These are phyloP conservation scores for Leccinum ochraceum DNA, from an alignment of 768 basidiomycete genomes.

Conservation along the genomic window DNA sequence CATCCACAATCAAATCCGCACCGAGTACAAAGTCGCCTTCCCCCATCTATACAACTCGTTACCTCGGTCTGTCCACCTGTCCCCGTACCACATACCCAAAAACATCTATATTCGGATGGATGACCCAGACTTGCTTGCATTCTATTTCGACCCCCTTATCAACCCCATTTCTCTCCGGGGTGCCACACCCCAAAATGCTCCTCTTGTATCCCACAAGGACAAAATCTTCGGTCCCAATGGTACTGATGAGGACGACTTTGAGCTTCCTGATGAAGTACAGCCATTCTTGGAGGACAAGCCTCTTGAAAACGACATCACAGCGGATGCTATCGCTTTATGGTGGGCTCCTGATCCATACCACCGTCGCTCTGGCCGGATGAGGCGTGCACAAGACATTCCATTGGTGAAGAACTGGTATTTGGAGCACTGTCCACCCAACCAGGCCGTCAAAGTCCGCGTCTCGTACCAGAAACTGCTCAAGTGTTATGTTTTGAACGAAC, in stretches of 20 bases:
- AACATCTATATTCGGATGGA: constrained; percentile 99
- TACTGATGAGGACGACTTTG: constrained; percentile 84
- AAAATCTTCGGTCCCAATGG: constrained; percentile 76
- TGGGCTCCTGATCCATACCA: constrained; percentile 38
- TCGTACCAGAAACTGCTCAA: constrained; percentile 99
- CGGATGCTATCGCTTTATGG: constrained; percentile 96
- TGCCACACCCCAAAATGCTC: constrained; percentile 30
- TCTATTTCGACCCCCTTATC: constrained; percentile 98
- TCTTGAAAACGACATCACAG: constrained; percentile 87
- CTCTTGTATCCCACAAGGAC: too few species aligned
- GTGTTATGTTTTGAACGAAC: constrained; percentile 92
- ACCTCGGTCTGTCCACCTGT: constrained; percentile 90
- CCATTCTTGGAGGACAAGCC: constrained; percentile 83
- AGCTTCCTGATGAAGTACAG: constrained; percentile 64
- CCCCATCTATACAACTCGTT: constrained; percentile 98
- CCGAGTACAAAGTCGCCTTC: constrained; percentile 99
- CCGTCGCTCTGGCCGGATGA: constrained; percentile 67
- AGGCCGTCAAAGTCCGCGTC: constrained; percentile 97
- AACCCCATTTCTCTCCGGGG: constrained; percentile 95
- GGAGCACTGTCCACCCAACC: constrained; percentile 95
- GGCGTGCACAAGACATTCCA: constrained; percentile 93
- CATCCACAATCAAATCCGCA: constrained; percentile 97
- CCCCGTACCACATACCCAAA: constrained; percentile 91
- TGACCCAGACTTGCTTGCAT: constrained; percentile 98
- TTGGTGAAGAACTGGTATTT: constrained; percentile 98